Evolutionary conservation across 148 eudicot genomes (phyloP).

Genomic region (Amaranthus cruentus): DNA sequence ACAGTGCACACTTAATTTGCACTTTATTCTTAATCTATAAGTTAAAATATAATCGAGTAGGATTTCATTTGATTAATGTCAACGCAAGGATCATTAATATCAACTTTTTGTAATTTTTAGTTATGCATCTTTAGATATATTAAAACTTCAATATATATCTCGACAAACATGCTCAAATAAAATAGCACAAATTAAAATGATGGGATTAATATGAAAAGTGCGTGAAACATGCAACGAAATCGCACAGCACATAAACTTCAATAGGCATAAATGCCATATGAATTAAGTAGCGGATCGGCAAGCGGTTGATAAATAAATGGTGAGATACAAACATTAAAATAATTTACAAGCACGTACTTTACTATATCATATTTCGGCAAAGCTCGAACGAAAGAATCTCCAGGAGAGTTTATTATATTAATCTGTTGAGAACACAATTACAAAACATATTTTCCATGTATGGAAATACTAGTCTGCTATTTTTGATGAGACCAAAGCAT

Average conservation of each 20-base stretch:
- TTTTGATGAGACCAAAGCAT: slow-evolving; percentile 6
- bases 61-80: no score
- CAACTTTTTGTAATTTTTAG: no score
- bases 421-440: slow-evolving; percentile 13
- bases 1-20: no score
- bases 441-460: slow-evolving; percentile 14
- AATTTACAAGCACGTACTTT: slow-evolving; percentile 32
- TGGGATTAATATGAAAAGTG: not conserved
- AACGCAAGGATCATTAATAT: no score
- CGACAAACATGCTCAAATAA: no score
- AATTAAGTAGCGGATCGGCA: slow-evolving; percentile 5
- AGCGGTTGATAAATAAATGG: slow-evolving; percentile 8
- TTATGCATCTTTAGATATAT: no score
- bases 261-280: not conserved
- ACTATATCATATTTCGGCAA: slow-evolving; percentile 10
- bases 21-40: no score
- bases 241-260: not conserved
- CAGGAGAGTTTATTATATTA: slow-evolving; percentile 4
- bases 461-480: slow-evolving; percentile 16
- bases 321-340: slow-evolving; percentile 6
- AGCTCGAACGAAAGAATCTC: slow-evolving; percentile 15
- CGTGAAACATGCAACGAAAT: slow-evolving; percentile 10
- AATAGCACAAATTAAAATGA: no score
- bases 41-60: no score
- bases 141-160: no score